These are phyloP conservation scores for Ceratorhiza oryzae-sativae DNA, from an alignment of 1,284 basidiomycete genomes.

Conservation along the genomic window DNA sequence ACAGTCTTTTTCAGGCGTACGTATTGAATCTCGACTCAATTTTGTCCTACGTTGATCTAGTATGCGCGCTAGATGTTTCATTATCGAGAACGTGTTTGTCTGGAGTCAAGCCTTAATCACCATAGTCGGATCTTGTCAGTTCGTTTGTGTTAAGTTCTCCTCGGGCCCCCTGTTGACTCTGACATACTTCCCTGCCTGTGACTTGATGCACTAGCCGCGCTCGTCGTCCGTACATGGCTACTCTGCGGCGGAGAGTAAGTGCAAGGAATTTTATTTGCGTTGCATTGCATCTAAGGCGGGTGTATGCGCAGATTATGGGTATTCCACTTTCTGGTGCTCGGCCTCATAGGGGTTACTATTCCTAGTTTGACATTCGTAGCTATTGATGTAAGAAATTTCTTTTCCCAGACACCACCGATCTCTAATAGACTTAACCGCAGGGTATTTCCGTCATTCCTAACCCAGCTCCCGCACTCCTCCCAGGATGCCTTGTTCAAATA, in stretches of 20 bases:
- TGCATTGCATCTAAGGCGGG: neutral
- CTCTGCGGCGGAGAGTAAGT: conserved; percentile 31
- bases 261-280: neutral
- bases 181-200: neutral
- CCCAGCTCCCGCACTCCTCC: conserved; percentile 2
- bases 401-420: neutral
- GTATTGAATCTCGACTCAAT: neutral
- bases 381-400: neutral
- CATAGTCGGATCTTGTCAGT: conserved; percentile 26
- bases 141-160: neutral
- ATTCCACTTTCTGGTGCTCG: neutral
- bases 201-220: neutral
- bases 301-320: conserved; percentile 12
- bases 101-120: conserved; percentile 16
- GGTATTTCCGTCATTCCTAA: neutral
- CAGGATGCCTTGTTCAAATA: conserved; percentile 10
- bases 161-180: neutral
- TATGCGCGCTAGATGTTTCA: neutral
- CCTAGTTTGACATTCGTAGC: neutral
- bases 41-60: neutral
- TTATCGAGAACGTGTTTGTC: conserved; percentile 8
- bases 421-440: neutral
- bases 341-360: neutral
- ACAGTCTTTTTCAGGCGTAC: neutral
- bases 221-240: conserved; percentile 25